Evolutionary conservation across 2,329 filamentous ascomycete genomes (phyloP), one percentile per base, ranked within the genome.

Genomic region (Mollisiaceae sp.): DNA sequence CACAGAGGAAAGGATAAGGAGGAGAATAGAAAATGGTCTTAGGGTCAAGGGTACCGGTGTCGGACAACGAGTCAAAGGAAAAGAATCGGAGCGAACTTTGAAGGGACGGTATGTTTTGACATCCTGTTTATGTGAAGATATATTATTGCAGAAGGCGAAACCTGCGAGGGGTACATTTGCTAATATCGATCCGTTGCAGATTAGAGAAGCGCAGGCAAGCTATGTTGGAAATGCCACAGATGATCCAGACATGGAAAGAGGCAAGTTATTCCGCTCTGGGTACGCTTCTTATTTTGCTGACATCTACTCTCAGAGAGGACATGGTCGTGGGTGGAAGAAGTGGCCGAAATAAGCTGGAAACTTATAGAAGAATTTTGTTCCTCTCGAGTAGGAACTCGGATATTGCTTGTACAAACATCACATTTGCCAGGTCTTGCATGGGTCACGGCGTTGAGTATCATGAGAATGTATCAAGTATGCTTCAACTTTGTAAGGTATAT

Each of bases 161-260:
- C 39, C 9, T 62, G 65, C 35, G 22, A 45, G n/a, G 36, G 38
- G 54, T 11, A 43, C 18, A 20, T 58, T 27, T 66, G 59, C 70
- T 72, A 59, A 72, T 52, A 12, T 41, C 47, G 15, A 11, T 57
- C 36, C 54, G 14, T n/a, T 65, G 67, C 75, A 91, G 90, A 79
- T 86, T 98, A 85, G 93, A 97, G 78, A 88, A 91, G 82, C 89
- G 93, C 81, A 91, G 91, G 85, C 86, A 92, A 79, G 95, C 95
- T 66, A 97, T 98, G 92, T 79, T 96, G 82, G 89, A 90, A 66
- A 99, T 99, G 95, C 93, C 94, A 69, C 88, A 90, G 75, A 86
- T 98, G 82, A 92, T 99, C 78, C 87, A 91, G 79, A 85, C 91
- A 78, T 99, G 94, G 95, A 97, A 97, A 81, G 89, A 91, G 87